phyloP scores from a whole-genome alignment of 768 basidiomycete species.

The Cubamyces lactineus region DNA sequence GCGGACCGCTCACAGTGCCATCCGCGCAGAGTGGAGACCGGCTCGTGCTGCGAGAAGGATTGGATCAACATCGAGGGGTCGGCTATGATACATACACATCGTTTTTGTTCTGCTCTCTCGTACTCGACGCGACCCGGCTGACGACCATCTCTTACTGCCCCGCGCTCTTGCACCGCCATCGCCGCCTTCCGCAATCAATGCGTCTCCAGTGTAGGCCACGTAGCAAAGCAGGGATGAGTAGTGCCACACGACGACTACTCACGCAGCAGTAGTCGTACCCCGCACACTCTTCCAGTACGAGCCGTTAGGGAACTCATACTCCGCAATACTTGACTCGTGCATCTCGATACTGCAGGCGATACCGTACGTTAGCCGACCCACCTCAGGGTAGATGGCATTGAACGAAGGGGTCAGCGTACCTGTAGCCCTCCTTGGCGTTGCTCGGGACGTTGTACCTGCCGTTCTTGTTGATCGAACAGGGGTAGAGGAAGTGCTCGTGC shows the following conservation, averaged over 20 bases:
- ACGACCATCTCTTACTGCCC: not conserved
- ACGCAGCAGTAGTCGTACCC: not conserved
- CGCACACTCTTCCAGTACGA: slow-evolving; percentile 66
- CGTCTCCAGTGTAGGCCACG: no score
- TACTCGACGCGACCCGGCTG: not conserved
- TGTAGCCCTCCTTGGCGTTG: slow-evolving; percentile 79
- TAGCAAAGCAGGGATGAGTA: no score
- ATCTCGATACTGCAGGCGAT: slow-evolving; percentile 76
- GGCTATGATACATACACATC: slow-evolving; percentile 4
- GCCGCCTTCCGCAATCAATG: no score
- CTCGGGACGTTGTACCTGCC: slow-evolving; percentile 89
- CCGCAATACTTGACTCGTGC: slow-evolving; percentile 75
- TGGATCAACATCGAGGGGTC: not conserved
- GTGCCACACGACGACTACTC: not conserved
- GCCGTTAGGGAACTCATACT: slow-evolving; percentile 87
- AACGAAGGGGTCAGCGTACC: slow-evolving; percentile 42
- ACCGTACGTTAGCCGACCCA: not conserved
- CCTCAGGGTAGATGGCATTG: not conserved
- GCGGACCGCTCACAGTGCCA: not conserved
- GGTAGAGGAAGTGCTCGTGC: slow-evolving; percentile 91
- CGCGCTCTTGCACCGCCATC: not conserved
- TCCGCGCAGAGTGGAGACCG: not conserved
- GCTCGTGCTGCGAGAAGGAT: not conserved
- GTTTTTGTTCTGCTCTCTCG: not conserved
- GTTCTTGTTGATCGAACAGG: slow-evolving; percentile 81